Percentiles rank a stretch among this genome's conserved stretches.
Conservation (phyloP, 2,329 filamentous ascomycete species). For the Didymella exigua region DNA sequence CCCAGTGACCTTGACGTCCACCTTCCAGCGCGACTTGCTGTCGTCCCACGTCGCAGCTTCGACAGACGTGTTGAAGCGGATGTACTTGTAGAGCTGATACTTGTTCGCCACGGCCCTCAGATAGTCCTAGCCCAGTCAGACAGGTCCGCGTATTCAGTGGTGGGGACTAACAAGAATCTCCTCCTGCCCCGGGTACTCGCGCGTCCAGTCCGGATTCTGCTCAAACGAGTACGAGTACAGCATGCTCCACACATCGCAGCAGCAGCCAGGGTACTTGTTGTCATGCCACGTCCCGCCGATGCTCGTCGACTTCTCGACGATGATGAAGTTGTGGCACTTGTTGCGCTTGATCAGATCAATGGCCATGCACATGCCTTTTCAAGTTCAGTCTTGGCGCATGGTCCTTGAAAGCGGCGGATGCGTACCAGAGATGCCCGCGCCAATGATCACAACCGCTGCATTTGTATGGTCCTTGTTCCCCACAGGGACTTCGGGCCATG, state of each 20-base stretch:
- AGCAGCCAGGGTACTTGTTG: conserved; percentile 63
- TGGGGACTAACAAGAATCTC: conserved; percentile 58
- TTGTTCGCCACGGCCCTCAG: conserved; percentile 60
- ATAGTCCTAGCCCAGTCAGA: conserved; percentile 50
- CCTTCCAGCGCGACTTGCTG: conserved; percentile 56
- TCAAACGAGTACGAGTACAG: conserved; percentile 67
- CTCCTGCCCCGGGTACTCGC: conserved; percentile 64
- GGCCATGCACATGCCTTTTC: conserved; percentile 59
- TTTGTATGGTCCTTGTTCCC: conserved; percentile 59
- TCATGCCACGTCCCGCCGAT: conserved; percentile 62
- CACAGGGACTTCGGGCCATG: conserved; percentile 54
- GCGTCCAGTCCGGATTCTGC: conserved; percentile 63
- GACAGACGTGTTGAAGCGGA: conserved; percentile 63
- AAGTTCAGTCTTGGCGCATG: background rate
- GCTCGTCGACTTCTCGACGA: conserved; percentile 61
- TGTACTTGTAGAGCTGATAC: conserved; percentile 61
- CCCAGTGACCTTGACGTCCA: conserved; percentile 55
- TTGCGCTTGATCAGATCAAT: conserved; percentile 62
- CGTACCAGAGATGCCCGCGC: conserved; percentile 59
- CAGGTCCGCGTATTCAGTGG: background rate
- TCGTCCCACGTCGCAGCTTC: conserved; percentile 63
- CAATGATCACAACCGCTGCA: conserved; percentile 63
- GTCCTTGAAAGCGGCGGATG: too few relatives aligned
- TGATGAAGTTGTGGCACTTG: conserved; percentile 61
- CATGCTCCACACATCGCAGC: conserved; percentile 61